Evolutionary conservation across 192 early-diverging fungal genomes (phyloP), one percentile per base, ranked within the genome.

Genomic region (Helicostylum pulchrum): DNA sequence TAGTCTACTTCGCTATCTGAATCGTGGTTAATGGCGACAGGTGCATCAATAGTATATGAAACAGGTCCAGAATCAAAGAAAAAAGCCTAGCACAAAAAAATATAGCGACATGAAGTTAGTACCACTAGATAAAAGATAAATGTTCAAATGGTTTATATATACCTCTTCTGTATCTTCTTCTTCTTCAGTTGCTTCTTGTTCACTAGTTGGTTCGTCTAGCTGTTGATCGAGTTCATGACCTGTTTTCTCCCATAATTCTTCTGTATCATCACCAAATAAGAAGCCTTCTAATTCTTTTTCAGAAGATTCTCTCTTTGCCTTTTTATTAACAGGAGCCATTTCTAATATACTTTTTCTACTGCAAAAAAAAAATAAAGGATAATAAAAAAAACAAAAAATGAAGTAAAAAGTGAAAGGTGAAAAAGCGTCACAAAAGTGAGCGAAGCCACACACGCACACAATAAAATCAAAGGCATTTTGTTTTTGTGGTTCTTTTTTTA

Each of bases 1-100:
- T 66, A 66, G 2, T 77, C 79, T 23, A 59, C 36, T n/a, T 74
- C 76, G 14, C 48, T 64, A 12, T 78, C 78, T 44, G 75, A 59
- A 39, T 66, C 76, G 3, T 68, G 74, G 21, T 74, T 72, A 44
- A 72, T 55, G 21, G 68, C 61, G 26, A 64, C 54, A 23, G 75
- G 67, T 7, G 54, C 69, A 21, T 31, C 77, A 39, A 39, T 39
- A 39, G 36, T 39, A 74, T 15, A 23, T n/a, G 59, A 43, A 7
- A 42, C 48, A 21, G 66, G 66, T 49, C 72, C 72, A 43, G 66
- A 59, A 55, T 74, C 72, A 68, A 74, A 68, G 46, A 68, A 74
- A 57, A 74, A 74, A 12, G 57, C 31, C 65, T 68, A 42, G n/a
- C 14, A 21, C 6, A 53, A 9, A n/a, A 34, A 36, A 32, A 42